These are phyloP conservation scores for Boletellus deceptivus DNA, from an alignment of 1,284 basidiomycete species.

Conservation along the genomic window DNA sequence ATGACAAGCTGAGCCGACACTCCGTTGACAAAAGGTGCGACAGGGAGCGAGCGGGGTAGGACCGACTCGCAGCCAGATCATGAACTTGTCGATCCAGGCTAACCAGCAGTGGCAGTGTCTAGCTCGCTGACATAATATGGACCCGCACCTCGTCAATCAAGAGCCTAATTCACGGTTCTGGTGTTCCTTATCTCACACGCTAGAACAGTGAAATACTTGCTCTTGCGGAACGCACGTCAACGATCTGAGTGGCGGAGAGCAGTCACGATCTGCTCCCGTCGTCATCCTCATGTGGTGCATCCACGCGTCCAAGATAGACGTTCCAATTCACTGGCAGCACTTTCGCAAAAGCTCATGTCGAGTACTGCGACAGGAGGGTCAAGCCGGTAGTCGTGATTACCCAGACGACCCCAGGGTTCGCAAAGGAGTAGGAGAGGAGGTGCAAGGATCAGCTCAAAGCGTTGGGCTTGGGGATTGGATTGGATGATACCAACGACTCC, in stretches of 20 bases:
- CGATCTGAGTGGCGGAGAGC: conserved; percentile 11
- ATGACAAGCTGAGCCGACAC: conserved; percentile 3
- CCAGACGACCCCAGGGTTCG: conserved; percentile 23
- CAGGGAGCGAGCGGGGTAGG: conserved; percentile 10
- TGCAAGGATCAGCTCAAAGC: conserved; percentile 15
- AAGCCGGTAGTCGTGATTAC: conserved; percentile 28
- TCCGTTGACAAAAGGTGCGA: conserved; percentile 7
- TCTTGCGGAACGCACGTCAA: conserved; percentile 20
- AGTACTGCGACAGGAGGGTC: conserved; percentile 24
- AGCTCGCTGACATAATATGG: conserved; percentile 27
- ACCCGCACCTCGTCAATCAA: too few relatives aligned
- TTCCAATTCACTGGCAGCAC: conserved; percentile 26
- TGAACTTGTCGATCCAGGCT: conserved; percentile 6
- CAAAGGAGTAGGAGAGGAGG: conserved; percentile 19
- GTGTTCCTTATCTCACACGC: too few relatives aligned
- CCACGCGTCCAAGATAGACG: conserved; percentile 30
- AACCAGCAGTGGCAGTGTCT: conserved; percentile 2
- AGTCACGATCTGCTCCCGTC: conserved; percentile 2
- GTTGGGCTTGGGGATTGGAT: conserved; percentile 10
- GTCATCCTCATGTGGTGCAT: conserved; percentile 29
- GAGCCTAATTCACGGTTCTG: too few relatives aligned
- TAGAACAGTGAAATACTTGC: too few relatives aligned
- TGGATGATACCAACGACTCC: not conserved
- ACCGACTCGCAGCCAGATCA: conserved; percentile 26
- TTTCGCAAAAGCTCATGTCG: conserved; percentile 27